phyloP scores from a whole-genome alignment of 179 eudicot genomes.

The Vitellaria paradoxa region DNA sequence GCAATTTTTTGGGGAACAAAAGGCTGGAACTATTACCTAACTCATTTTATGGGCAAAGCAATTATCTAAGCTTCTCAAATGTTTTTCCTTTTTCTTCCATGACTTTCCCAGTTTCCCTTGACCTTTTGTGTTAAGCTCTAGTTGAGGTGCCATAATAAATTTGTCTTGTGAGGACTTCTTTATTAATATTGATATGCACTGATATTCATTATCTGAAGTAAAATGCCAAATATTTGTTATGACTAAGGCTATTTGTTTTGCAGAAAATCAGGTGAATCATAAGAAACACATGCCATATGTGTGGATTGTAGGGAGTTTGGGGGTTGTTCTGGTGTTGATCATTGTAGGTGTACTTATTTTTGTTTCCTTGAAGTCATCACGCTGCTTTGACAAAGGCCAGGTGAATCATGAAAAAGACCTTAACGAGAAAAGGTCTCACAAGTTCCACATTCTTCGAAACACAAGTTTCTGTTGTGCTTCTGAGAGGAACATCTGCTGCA shows the following conservation, averaged over 20 bases:
- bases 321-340: slow-evolving; percentile 56
- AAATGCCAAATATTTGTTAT: slow-evolving; percentile 4
- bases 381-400: slow-evolving; percentile 33
- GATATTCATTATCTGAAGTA: neutral
- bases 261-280: slow-evolving; percentile 45
- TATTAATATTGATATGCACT: neutral
- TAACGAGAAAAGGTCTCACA: slow-evolving; percentile 48
- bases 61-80: neutral
- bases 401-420: slow-evolving; percentile 51
- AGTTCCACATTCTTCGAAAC: slow-evolving; percentile 66
- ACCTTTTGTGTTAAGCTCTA: neutral
- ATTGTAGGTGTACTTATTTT: slow-evolving; percentile 46
- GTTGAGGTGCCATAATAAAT: neutral
- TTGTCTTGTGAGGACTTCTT: neutral
- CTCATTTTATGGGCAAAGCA: neutral
- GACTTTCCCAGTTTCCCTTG: neutral
- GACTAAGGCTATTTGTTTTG: slow-evolving; percentile 11
- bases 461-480: slow-evolving; percentile 81
- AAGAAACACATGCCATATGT: slow-evolving; percentile 56
- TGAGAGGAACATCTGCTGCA: slow-evolving; percentile 52
- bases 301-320: slow-evolving; percentile 82
- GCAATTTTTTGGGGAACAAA: neutral
- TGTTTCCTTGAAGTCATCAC: slow-evolving; percentile 52
- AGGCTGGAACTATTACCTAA: neutral
- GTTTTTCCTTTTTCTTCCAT: neutral